Conservation (phyloP, 129 eudicot species). For the carrot (Daucus carota) region DH1_v3.0 NC_030383.2:6297001-6297500, state of each 20-base stretch:
- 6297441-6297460: neutral
- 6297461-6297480: neutral
- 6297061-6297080: neutral
- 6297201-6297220: neutral
- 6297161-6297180: neutral
- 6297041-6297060: neutral
- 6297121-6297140: neutral
- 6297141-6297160: neutral
- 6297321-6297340: slow-evolving; percentile 4
- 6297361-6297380: neutral
- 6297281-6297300: slow-evolving; percentile 90
- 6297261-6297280: slow-evolving; percentile 92
- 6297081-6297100: neutral
- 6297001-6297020: neutral
- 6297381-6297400: neutral
- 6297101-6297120: neutral
- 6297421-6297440: neutral
- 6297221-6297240: neutral
- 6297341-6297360: slow-evolving; percentile 1
- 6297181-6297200: neutral
- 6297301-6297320: slow-evolving; percentile 71
- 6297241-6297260: slow-evolving; percentile 56
- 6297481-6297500: neutral
- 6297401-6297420: neutral
- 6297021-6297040: neutral